Evolutionary conservation across 495 filamentous ascomycete genomes (phyloP), one percentile per base, ranked within the genome.

Genomic region (Penicillium cosmopolitanum): DNA sequence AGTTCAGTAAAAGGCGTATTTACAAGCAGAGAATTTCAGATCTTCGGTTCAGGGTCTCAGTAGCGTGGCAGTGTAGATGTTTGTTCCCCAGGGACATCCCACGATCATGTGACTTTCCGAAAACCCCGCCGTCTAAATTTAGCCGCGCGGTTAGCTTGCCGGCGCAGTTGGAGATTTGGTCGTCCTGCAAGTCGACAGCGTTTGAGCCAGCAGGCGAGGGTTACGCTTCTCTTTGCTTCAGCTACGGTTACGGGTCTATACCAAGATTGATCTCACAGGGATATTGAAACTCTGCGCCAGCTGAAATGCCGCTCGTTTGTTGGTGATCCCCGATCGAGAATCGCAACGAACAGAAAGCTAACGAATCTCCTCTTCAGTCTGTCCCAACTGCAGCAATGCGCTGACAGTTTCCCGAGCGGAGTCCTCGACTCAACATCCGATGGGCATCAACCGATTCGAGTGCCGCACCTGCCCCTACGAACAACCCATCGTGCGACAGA

Each of bases 401-500:
- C 88, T 98, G 62, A 94, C 77, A 36, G 81, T 91, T 55, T 82
- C 85, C 52, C 80, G 80, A 58, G 84, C 87, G 57, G 77, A 80
- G 25, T 60, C 75, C 25, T 74, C 76, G n/a, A 66, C 71, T 15
- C 68, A 73, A 53, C 70, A 79, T 56, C 79, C 80, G 13, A 61
- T 73, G 33, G 83, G 82, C 10, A 77, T 84, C 51, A 90, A 91
- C 71, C 85, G 91, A 33, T 88, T 97, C 69, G 92, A 96, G 78
- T 98, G 95, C 77, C 89, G 90, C 42, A 93, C 92, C 50, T 98
- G 95, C 64, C 93, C 95, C 8, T 98, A 96, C 77, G 82, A 93
- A 74, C 90, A 87, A 69, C 72, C 88, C 34, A 83, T 97, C 62
- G 84, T 48, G 15, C 46, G 84, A 50, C 78, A 87, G 60, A 82